Evolutionary conservation across 768 basidiomycete species (phyloP), one percentile per base, ranked within the genome.

Genomic region (Cystofilobasidium capitatum): DNA sequence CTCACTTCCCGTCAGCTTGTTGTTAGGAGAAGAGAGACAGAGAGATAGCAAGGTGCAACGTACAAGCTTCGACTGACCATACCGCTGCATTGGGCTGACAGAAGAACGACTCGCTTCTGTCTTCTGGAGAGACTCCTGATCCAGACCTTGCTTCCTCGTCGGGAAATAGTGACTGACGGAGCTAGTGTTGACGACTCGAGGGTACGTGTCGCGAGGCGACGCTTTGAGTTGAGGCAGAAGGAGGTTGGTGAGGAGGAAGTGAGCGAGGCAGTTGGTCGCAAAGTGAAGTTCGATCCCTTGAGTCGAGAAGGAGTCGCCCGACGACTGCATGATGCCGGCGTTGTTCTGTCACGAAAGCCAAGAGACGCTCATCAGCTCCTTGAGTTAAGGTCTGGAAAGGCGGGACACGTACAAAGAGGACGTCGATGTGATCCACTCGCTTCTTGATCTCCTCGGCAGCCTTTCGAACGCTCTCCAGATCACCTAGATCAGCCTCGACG

Each of bases 61-160:
- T n/a, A 64, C 64, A 49, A 70, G 49, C 69, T 72, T 72, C 14
- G 54, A 51, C 54, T 70, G 70, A 17, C 64, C 70, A 59, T 72
- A 72, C 6, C 65, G 40, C 26, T 40, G 22, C 42, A 29, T 14
- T 42, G 49, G 26, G 29, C 40, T 3, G n/a, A n/a, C n/a, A n/a
- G n/a, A n/a, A n/a, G n/a, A 36, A 20, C 31, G 47, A 37, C 0
- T 44, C 44, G 0, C n/a, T 44, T 24, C 39, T 4, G 45, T 42
- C 60, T 33, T 58, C 60, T 20, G 31, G 29, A 67, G 64, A 33
- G 61, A 45, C n/a, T 72, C 67, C 22, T 42, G 65, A 16, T 62
- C 31, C 35, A 72, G 29, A 0, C 70, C 70, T 13, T 51, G 70
- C 8, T n/a, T 35, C 0, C 64, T 66, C 22, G 64, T 63, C 17